Base-by-base conservation (phyloP, 2,329 filamentous ascomycete species). In the Colletotrichum euphorbiae region DNA sequence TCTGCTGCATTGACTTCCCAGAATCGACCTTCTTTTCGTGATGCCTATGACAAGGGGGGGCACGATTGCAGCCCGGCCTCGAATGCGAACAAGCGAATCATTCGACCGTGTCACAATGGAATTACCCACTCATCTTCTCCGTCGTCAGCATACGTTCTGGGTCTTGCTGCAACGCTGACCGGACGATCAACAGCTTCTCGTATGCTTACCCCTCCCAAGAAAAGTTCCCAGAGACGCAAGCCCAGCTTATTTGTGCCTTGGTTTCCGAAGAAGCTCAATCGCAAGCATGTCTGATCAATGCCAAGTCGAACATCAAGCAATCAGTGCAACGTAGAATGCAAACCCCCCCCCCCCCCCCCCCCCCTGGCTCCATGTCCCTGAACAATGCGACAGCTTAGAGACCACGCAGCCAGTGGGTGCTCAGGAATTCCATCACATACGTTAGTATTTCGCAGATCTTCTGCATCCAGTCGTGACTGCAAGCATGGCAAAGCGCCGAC, bases 51-150 rank as follows among this genome's bases (percentile, higher is more conserved):
- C 36, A 8, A 15, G 36, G 36, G 36, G 36, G 9, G 13, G 1
- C 36, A 13, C 11, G 5, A 3, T 15, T 12, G 36, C 36, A 38
- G 15, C 11, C 11, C 13, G 11, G n/a, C 1, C 7, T 19, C 1
- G 48, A 51, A 1, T 51, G 28, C 48, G 48, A 51, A 17, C 48
- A 36, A 51, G 21, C 48, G 28, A 51, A 51, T 51, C 48, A 51
- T 31, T 11, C 28, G 48, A n/a, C 48, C 17, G 15, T 5, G 17
- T 33, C 31, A 7, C 3, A 51, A 51, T 28, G 21, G 17, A 28
- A 7, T 6, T 15, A n/a, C 28, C 19, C 6, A 51, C 1, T 17
- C 4, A 13, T 4, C 4, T 19, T 51, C 8, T n/a, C 48, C 15
- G 9, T 31, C 31, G n/a, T 15, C 2, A n/a, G 48, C 15, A 17